These are phyloP conservation scores for Anaeramoeba ignava DNA, from an alignment of 78 protist genomes.

Conservation along the genomic window DNA sequence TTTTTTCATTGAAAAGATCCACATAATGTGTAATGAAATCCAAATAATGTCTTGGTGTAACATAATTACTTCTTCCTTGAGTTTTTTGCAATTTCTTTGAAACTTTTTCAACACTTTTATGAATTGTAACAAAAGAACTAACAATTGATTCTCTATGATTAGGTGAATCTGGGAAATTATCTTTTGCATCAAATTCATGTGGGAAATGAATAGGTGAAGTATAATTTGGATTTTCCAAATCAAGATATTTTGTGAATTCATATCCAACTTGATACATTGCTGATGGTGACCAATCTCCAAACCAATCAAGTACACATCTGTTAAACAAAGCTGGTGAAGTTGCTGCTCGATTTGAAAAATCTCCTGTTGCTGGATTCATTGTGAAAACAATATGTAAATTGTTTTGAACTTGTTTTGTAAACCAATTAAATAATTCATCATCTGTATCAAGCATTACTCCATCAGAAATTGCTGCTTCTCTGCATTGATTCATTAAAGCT, in stretches of 20 bases:
- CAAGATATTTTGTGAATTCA: conserved; percentile 65
- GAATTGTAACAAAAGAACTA: conserved; percentile 47
- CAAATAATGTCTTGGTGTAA: conserved; percentile 91
- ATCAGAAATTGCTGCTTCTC: conserved; percentile 12
- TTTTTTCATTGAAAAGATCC: conserved; percentile 57
- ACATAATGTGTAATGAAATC: conserved; percentile 70
- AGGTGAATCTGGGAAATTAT: conserved; percentile 18
- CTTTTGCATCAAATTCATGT: too few species aligned
- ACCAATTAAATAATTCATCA: conserved; percentile 58
- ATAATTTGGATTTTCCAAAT: conserved; percentile 39
- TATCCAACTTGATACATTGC: conserved; percentile 65
- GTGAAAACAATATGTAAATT: conserved; percentile 93
- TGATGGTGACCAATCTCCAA: conserved; percentile 81
- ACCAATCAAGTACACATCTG: conserved; percentile 92
- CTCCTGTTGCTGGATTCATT: conserved; percentile 81
- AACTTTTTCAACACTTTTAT: conserved; percentile 45
- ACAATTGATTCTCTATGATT: conserved; percentile 52
- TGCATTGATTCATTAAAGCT: conserved; percentile 40
- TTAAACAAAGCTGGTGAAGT: conserved; percentile 89
- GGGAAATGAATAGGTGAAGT: too few species aligned
- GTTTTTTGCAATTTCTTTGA: conserved; percentile 27
- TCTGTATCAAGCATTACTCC: conserved; percentile 42
- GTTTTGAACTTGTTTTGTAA: conserved; percentile 47
- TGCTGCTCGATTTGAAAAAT: conserved; percentile 65
- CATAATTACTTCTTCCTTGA: conserved; percentile 54